These are phyloP conservation scores for Candida peoriensis DNA, from an alignment of 805 yeast genomes.

Conservation along the genomic window DNA sequence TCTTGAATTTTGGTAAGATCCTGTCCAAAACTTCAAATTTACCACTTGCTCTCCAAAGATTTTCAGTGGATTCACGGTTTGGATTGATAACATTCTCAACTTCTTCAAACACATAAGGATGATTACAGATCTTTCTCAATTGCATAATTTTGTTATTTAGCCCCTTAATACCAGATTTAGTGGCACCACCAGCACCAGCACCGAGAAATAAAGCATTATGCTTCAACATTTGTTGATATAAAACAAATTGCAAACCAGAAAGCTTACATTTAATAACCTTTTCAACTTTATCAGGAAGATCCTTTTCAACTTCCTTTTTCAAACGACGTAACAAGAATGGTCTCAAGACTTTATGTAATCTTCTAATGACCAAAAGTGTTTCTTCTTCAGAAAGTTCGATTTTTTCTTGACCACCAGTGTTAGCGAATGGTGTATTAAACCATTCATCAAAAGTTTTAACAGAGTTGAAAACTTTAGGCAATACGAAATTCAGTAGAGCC, in stretches of 20 bases:
- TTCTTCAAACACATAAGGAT: slow-evolving; percentile 83
- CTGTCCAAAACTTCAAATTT: slow-evolving; percentile 77
- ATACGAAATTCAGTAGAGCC: slow-evolving; percentile 77
- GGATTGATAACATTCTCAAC: slow-evolving; percentile 70
- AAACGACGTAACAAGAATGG: slow-evolving; percentile 81
- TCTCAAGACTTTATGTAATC: slow-evolving; percentile 81
- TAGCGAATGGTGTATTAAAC: slow-evolving; percentile 87
- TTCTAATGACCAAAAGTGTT: slow-evolving; percentile 70
- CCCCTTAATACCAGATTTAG: slow-evolving; percentile 49
- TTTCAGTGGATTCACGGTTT: slow-evolving; percentile 52
- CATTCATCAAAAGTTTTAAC: slow-evolving; percentile 85
- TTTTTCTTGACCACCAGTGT: slow-evolving; percentile 77
- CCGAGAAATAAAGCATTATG: slow-evolving; percentile 66
- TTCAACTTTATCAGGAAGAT: slow-evolving; percentile 79
- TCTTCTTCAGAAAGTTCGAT: slow-evolving; percentile 84
- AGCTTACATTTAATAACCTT: slow-evolving; percentile 76
- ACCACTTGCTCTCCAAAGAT: slow-evolving; percentile 74
- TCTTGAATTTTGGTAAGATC: slow-evolving; percentile 68
- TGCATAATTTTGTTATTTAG: slow-evolving; percentile 83
- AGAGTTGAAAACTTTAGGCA: slow-evolving; percentile 81
- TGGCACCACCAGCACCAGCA: slow-evolving; percentile 46
- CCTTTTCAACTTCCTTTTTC: slow-evolving; percentile 84
- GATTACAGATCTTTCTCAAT: slow-evolving; percentile 78
- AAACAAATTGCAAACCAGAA: slow-evolving; percentile 62
- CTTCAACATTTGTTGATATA: slow-evolving; percentile 76